phyloP scores from a whole-genome alignment of 2,329 filamentous ascomycete species.

The Phyllosticta citribraziliensis region DNA sequence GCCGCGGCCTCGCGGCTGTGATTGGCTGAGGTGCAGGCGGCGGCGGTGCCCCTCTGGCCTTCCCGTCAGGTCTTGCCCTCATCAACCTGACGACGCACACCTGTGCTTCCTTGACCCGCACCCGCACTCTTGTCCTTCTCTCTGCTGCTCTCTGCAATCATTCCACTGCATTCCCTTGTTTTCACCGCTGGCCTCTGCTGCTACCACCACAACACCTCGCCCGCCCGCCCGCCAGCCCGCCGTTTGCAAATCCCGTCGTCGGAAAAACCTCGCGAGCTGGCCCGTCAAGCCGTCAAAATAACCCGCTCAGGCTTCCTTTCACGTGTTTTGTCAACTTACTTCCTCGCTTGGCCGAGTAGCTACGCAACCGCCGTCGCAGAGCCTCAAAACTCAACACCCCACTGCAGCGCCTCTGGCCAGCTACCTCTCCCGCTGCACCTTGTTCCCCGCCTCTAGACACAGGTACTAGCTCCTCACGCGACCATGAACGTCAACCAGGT shows the following conservation, averaged over 20 bases:
- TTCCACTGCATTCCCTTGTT: background rate
- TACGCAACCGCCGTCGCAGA: constrained; percentile 29
- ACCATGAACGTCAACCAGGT: constrained; percentile 98
- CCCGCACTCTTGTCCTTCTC: constrained; percentile 5
- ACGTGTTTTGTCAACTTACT: constrained; percentile 27
- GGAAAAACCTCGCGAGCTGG: background rate
- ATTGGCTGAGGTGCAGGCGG: too few relatives aligned
- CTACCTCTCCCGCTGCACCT: constrained; percentile 13
- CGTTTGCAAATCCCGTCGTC: background rate
- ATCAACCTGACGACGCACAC: too few relatives aligned
- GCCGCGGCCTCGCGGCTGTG: too few relatives aligned
- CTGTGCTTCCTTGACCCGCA: background rate
- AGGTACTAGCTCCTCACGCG: constrained; percentile 23
- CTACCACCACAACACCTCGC: background rate
- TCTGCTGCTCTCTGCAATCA: background rate
- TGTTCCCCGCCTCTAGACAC: constrained; percentile 7
- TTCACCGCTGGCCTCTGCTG: background rate
- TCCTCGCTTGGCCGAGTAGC: constrained; percentile 15
- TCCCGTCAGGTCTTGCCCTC: too few relatives aligned
- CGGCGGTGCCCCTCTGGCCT: too few relatives aligned
- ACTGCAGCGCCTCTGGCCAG: constrained; percentile 21
- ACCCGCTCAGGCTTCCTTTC: constrained; percentile 17
- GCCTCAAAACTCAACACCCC: constrained; percentile 20
- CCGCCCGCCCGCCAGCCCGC: background rate
- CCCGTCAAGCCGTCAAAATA: background rate